Conservation (phyloP, 75 land plant genomes). For the Sequoiadendron giganteum region DNA sequence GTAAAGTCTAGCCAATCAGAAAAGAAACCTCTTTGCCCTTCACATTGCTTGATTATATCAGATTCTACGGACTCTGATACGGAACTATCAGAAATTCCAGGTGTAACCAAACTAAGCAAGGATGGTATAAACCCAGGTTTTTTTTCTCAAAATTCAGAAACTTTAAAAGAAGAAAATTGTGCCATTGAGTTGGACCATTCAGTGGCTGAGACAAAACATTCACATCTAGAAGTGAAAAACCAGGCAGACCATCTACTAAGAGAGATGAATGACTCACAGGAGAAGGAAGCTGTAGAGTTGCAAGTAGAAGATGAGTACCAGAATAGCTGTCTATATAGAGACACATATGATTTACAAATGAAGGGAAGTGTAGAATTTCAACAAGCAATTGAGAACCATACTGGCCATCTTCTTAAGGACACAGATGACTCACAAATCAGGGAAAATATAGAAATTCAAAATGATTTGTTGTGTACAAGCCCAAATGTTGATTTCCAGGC, state of each 20-base stretch:
- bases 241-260: neutral
- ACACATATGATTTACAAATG: neutral
- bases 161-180: neutral
- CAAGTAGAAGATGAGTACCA: neutral
- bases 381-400: neutral
- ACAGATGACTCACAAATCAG: neutral
- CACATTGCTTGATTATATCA: neutral
- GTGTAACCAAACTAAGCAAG: neutral
- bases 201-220: neutral
- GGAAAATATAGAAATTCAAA: neutral
- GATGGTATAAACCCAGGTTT: neutral
- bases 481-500: neutral
- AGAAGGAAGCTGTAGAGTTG: neutral
- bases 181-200: neutral
- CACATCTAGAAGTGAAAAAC: neutral
- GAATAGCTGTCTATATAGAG: neutral
- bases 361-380: neutral
- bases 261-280: neutral
- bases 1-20: neutral
- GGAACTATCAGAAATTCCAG: neutral
- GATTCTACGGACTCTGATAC: constrained; percentile 4
- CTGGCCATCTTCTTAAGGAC: neutral
- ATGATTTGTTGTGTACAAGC: neutral
- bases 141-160: neutral
- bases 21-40: neutral